Evolutionary conservation across 2,329 filamentous ascomycete genomes (phyloP).

Genomic region (Nannizzia gypsea): DNA sequence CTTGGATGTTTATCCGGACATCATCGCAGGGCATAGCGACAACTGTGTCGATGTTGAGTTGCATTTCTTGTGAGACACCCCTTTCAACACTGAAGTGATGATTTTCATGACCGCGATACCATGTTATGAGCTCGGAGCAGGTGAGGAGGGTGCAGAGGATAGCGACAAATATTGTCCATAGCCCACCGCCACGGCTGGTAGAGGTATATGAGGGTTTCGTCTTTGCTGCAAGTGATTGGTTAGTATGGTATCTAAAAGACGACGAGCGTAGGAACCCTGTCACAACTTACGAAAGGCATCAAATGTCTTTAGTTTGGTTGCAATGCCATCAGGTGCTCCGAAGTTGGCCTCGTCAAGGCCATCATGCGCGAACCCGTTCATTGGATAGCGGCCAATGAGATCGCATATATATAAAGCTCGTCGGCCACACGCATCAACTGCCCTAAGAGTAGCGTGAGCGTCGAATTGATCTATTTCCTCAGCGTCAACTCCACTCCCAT

Average conservation of each 20-base stretch:
- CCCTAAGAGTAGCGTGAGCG: background rate
- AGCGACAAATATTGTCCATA: slow-evolving; percentile 80
- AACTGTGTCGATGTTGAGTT: slow-evolving; percentile 93
- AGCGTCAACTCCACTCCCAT: background rate
- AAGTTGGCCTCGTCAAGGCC: slow-evolving; percentile 68
- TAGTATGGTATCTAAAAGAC: background rate
- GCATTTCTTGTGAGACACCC: slow-evolving; percentile 71
- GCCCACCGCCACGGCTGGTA: slow-evolving; percentile 72
- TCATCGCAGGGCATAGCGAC: slow-evolving; percentile 77
- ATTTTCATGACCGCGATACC: slow-evolving; percentile 72
- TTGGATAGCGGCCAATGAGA: slow-evolving; percentile 28
- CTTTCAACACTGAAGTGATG: slow-evolving; percentile 93
- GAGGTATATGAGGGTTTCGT: slow-evolving; percentile 88
- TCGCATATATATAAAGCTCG: background rate
- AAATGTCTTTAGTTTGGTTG: slow-evolving; percentile 61
- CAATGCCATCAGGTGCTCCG: slow-evolving; percentile 53
- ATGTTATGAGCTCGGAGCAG: slow-evolving; percentile 64
- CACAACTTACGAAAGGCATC: slow-evolving; percentile 79
- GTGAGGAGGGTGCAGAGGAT: slow-evolving; percentile 63
- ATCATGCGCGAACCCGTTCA: slow-evolving; percentile 68
- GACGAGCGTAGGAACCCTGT: background rate
- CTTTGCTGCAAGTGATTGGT: slow-evolving; percentile 54
- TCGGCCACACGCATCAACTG: background rate
- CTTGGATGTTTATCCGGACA: slow-evolving; percentile 93
- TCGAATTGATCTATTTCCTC: background rate